Conservation (phyloP, 129 eudicot genomes). For the Dittrichia graveolens region DNA sequence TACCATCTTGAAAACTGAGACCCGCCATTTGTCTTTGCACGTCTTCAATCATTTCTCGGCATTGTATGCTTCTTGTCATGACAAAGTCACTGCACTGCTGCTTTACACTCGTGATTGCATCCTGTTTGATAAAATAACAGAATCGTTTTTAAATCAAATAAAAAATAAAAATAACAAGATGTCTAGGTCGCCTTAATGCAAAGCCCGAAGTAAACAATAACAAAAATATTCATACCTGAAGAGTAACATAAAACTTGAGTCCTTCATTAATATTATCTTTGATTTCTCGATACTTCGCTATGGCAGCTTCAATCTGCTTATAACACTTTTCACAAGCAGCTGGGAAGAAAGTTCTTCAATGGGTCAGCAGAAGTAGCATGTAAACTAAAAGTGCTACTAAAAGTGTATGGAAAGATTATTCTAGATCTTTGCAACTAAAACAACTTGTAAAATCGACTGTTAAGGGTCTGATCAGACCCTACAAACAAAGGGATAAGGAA, state of each 20-base stretch:
- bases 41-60: slow-evolving; percentile 93
- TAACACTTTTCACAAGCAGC: slow-evolving; percentile 82
- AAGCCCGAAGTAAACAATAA: background rate
- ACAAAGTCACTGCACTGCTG: slow-evolving; percentile 96
- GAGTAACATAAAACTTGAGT: slow-evolving; percentile 95
- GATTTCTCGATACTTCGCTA: slow-evolving; percentile 84
- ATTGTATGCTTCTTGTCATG: slow-evolving; percentile 94
- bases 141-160: background rate
- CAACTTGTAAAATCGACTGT: no score
- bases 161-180: background rate
- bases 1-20: slow-evolving; percentile 81
- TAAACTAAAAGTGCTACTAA: no score
- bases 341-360: slow-evolving; percentile 18
- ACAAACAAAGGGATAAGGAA: no score
- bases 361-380: no score
- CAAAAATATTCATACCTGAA: slow-evolving; percentile 60
- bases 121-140: slow-evolving; percentile 51
- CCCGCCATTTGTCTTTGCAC: slow-evolving; percentile 84
- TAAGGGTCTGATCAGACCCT: no score
- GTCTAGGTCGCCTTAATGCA: background rate
- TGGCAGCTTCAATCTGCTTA: slow-evolving; percentile 97
- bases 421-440: no score
- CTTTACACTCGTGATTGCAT: slow-evolving; percentile 86
- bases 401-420: no score
- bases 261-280: slow-evolving; percentile 95